Evolutionary conservation across 192 early-diverging fungal genomes (phyloP).

Genomic region (Chytriomyces hyalinus): DNA sequence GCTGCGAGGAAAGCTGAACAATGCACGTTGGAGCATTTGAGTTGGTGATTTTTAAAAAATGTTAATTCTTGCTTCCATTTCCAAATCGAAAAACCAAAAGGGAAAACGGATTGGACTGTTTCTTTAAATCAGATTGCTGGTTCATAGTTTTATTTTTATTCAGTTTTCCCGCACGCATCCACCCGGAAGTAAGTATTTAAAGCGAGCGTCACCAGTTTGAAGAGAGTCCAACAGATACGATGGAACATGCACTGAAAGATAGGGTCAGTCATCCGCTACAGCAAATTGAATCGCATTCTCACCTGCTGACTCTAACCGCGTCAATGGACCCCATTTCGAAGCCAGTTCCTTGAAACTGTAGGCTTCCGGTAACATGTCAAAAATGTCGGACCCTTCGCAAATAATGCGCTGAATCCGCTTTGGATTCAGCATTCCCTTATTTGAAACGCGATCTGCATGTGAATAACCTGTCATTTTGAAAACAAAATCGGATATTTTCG

Average conservation of each 20-base stretch:
- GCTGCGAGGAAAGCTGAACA: background rate
- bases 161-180: slow-evolving; percentile 39
- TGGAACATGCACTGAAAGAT: slow-evolving; percentile 45
- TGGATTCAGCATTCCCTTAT: slow-evolving; percentile 38
- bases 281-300: background rate
- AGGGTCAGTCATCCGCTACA: background rate
- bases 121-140: background rate
- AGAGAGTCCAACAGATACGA: slow-evolving; percentile 37
- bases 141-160: background rate
- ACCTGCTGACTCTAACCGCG: slow-evolving; percentile 41
- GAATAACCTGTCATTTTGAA: slow-evolving; percentile 71
- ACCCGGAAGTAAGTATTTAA: slow-evolving; percentile 50
- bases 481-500: slow-evolving; percentile 55
- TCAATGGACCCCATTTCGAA: slow-evolving; percentile 47
- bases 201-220: slow-evolving; percentile 22
- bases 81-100: background rate
- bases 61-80: background rate
- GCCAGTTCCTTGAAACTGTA: slow-evolving; percentile 61
- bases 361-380: slow-evolving; percentile 68
- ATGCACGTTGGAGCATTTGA: background rate
- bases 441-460: slow-evolving; percentile 59
- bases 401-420: slow-evolving; percentile 56
- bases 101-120: background rate
- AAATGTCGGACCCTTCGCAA: slow-evolving; percentile 69
- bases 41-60: background rate